Evolutionary conservation across 1,284 basidiomycete species (phyloP), one percentile per base, ranked within the genome.

Genomic region (Pseudozyma sp.): DNA sequence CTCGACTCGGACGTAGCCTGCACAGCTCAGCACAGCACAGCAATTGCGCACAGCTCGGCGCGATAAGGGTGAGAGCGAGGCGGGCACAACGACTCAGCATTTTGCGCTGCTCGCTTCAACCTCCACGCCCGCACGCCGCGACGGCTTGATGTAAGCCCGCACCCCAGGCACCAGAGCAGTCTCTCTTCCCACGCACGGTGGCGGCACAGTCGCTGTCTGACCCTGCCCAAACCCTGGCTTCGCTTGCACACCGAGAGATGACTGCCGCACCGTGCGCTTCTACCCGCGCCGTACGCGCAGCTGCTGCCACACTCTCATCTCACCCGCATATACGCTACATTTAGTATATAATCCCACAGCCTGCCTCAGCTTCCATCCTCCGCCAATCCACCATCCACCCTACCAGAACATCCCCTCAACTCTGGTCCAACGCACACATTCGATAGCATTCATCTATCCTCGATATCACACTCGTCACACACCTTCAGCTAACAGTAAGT

Each of bases 341-440:
- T 37, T 11, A 39, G 30, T 69, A 69, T 69, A 69, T 69, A 69
- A 59, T 50, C 55, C 29, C 37, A 35, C n/a, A 37, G 8, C n/a
- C 47, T 24, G 24, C 45, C 67, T 64, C 55, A 55, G 52, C 53
- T 39, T 46, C 31, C 6, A 7, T 16, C 13, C 7, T 6, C 10
- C 4, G 19, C 14, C 29, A 29, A 17, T 17, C 13, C 40, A 29
- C 45, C 60, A 62, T 44, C 66, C 44, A 44, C 34, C 37, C 34
- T 35, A 54, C 52, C 66, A 62, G 59, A 45, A 19, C 45, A 4
- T 42, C 34, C n/a, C 43, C n/a, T 9, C 45, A 17, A 43, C 35
- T 35, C 44, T 52, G 56, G 58, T 52, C 43, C 10, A 16, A 29
- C 17, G 37, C 55, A 33, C 42, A 47, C 35, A 17, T 37, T 24